Base-by-base conservation (phyloP, 306 rosid genomes). In the Vigna hirtella region DNA sequence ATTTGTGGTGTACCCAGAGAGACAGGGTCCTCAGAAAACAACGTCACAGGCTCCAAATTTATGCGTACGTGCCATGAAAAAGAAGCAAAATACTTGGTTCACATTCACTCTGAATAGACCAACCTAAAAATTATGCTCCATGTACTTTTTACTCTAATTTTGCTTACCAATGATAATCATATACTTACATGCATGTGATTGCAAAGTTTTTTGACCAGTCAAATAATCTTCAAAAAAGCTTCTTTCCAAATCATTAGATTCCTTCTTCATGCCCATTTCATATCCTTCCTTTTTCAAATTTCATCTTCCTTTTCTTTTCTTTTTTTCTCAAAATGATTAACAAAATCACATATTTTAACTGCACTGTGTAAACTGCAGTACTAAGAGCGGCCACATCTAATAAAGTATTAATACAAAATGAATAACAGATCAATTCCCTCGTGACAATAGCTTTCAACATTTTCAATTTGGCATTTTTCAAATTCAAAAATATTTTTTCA, bases 211-310 rank as follows among this genome's bases (percentile, higher is more conserved):
- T 82, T 82, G 86, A 82, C 86, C 89, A 55, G 89, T 86, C 89
- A 86, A 79, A 79, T 82, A 75, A 79, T 82, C 79, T 57, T 74
- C 66, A 51, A 42, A 9, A 82, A 82, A 56, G 80, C 58, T 79
- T 79, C 63, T 59, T 58, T 58, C 59, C 77, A 79, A 85, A 82
- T 85, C 80, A 72, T 82, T 79, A 86, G 86, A 86, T 86, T 86
- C 89, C 78, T 58, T 76, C 70, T 77, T 69, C 55, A 82, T 72
- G 22, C 36, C 42, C 77, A 77, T 66, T 67, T 71, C 83, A 59
- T 50, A 18, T 58, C 53, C 63, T 50, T 66, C 50, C 30, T 65
- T 20, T 36, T 43, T 40, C 24, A 45, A 73, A 36, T 80, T 63
- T 64, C 2, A 30, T 20, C 65, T 22, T 32, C 66, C 57, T 22